These are phyloP conservation scores for Cystobasidiaceae sp. DNA, from an alignment of 1,284 basidiomycete genomes.

Conservation along the genomic window DNA sequence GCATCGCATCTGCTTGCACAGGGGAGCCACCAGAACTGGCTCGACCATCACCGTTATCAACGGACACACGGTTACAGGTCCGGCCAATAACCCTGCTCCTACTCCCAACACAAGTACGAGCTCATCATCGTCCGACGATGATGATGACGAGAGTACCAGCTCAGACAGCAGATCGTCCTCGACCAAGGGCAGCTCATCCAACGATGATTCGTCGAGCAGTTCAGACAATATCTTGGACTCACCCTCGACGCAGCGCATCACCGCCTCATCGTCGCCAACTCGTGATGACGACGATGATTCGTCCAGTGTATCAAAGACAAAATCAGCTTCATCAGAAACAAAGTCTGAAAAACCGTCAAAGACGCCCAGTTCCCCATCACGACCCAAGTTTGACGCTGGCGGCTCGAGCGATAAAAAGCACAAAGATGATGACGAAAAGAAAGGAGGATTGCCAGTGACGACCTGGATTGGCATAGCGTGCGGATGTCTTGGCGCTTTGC, in stretches of 20 bases:
- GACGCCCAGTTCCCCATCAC: neutral
- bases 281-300: neutral
- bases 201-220: neutral
- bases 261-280: neutral
- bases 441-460: neutral
- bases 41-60: conserved; percentile 8
- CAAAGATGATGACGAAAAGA: neutral
- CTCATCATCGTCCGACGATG: neutral
- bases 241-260: neutral
- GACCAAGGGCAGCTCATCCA: neutral
- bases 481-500: conserved; percentile 12
- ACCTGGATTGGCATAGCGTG: conserved; percentile 5
- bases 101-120: neutral
- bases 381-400: neutral
- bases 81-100: neutral
- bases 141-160: neutral
- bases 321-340: neutral
- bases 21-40: too few relatives aligned
- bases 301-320: neutral
- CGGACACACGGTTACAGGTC: conserved; percentile 1
- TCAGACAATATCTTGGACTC: conserved; percentile 4
- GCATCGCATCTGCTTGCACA: too few relatives aligned
- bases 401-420: neutral
- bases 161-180: neutral
- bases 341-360: neutral